Conservation (phyloP, 805 yeast genomes). For the Cyberlindnera petersonii region DNA sequence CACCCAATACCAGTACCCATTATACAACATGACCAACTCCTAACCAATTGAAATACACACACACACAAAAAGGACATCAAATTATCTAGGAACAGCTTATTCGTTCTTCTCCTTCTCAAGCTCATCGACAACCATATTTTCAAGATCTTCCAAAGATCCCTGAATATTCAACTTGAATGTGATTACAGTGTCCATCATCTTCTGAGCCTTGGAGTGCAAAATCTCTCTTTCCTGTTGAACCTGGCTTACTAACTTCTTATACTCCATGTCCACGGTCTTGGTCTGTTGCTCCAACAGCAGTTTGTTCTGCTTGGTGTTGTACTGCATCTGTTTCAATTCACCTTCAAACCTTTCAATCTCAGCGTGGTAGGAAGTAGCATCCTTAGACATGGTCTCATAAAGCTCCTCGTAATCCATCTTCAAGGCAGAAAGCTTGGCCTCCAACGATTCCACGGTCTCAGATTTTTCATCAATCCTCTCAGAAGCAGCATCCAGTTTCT, state of each 20-base stretch:
- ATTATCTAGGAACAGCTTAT: not conserved
- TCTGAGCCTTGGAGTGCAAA: slow-evolving; percentile 51
- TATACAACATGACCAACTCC: too few species aligned
- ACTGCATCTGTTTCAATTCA: slow-evolving; percentile 49
- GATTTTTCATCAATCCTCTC: slow-evolving; percentile 55
- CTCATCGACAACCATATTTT: slow-evolving; percentile 42
- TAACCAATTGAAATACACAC: not conserved
- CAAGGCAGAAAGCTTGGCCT: slow-evolving; percentile 48
- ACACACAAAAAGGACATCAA: not conserved
- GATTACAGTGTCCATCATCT: slow-evolving; percentile 55
- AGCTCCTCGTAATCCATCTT: slow-evolving; percentile 54
- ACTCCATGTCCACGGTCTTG: slow-evolving; percentile 49
- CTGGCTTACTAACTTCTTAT: slow-evolving; percentile 46
- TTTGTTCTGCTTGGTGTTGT: slow-evolving; percentile 45
- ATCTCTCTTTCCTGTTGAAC: slow-evolving; percentile 43
- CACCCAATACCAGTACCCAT: too few species aligned
- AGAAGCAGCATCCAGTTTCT: slow-evolving; percentile 50
- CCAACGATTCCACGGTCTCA: slow-evolving; percentile 53
- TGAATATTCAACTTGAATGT: slow-evolving; percentile 67
- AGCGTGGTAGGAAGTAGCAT: slow-evolving; percentile 50
- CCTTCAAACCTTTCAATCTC: slow-evolving; percentile 63
- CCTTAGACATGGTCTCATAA: slow-evolving; percentile 50
- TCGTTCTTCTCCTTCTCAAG: slow-evolving; percentile 28
- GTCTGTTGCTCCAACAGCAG: slow-evolving; percentile 46
- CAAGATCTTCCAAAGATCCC: slow-evolving; percentile 56